Conservation (phyloP, 2,329 filamentous ascomycete genomes). For the Aspergillus proliferans region DNA sequence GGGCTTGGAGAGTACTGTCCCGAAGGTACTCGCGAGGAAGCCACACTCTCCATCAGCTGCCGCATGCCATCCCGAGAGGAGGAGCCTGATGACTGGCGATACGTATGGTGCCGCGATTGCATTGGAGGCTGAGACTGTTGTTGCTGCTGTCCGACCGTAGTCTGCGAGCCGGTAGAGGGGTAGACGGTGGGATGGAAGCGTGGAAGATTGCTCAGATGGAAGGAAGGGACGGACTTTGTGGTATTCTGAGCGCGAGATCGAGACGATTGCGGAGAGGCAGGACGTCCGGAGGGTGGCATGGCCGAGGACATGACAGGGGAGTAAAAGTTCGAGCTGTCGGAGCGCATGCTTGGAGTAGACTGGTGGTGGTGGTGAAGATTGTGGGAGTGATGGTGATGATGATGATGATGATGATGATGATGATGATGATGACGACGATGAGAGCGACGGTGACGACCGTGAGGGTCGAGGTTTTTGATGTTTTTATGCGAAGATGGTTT, state of each 20-base stretch:
- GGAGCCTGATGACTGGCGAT: conserved; percentile 26
- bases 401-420: background rate
- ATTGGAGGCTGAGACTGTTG: conserved; percentile 31
- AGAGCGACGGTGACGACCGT: conserved; percentile 6
- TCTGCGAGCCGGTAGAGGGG: conserved; percentile 23
- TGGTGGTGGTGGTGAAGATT: background rate
- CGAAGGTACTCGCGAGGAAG: conserved; percentile 25
- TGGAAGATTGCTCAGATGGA: conserved; percentile 38
- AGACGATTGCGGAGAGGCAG: conserved; percentile 31
- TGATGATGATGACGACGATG: background rate
- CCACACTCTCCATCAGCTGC: conserved; percentile 40
- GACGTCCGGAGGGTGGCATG: conserved; percentile 28
- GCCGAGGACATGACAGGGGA: conserved; percentile 24
- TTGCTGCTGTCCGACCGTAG: conserved; percentile 5
- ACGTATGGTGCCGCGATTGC: conserved; percentile 26
- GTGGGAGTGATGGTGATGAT: background rate
- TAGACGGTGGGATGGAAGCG: conserved; percentile 43
- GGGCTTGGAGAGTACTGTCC: conserved; percentile 26
- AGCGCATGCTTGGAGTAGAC: conserved; percentile 23
- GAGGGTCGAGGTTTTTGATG: conserved; percentile 8
- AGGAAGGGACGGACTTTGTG: conserved; percentile 30
- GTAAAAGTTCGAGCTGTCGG: conserved; percentile 27
- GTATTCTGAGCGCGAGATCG: conserved; percentile 23
- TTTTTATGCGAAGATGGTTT: conserved; percentile 1
- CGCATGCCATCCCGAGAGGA: conserved; percentile 29